These are phyloP conservation scores for Xylaria sp. DNA, from an alignment of 2,329 filamentous ascomycete species.

Conservation along the genomic window DNA sequence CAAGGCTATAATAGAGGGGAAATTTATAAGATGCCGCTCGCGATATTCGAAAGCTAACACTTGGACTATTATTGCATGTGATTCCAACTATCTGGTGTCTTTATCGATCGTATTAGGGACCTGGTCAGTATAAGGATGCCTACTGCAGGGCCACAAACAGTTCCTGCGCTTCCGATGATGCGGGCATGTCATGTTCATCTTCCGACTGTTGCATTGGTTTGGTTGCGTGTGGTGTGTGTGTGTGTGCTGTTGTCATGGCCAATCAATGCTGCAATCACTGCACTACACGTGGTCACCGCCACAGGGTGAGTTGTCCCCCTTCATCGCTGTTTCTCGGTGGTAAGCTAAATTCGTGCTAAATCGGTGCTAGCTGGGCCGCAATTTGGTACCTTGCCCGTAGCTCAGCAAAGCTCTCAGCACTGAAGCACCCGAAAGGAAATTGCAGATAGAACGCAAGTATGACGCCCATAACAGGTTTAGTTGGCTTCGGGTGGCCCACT, in stretches of 20 bases:
- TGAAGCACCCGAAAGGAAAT: slow-evolving; percentile 20
- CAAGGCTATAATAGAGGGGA: not conserved
- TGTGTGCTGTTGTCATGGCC: slow-evolving; percentile 18
- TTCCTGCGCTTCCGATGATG: slow-evolving; percentile 38
- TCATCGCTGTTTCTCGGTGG: slow-evolving; percentile 1
- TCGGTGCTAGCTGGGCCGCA: slow-evolving; percentile 17
- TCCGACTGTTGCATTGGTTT: slow-evolving; percentile 2
- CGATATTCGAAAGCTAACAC: not conserved
- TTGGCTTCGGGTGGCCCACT: slow-evolving; percentile 28
- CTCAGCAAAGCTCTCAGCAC: not conserved
- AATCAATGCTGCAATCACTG: slow-evolving; percentile 38
- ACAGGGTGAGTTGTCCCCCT: slow-evolving; percentile 32
- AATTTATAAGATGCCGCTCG: not conserved
- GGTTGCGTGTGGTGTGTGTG: slow-evolving; percentile 7
- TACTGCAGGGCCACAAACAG: slow-evolving; percentile 17
- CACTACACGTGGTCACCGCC: slow-evolving; percentile 39
- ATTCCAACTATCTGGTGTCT: no score
- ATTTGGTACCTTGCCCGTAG: not conserved
- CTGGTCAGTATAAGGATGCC: no score
- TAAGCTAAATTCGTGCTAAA: not conserved
- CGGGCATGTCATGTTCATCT: slow-evolving; percentile 11
- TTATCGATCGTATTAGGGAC: no score
- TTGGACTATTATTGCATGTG: not conserved
- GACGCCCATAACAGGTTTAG: slow-evolving; percentile 36
- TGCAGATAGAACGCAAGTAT: slow-evolving; percentile 31